Evolutionary conservation across 495 filamentous ascomycete genomes (phyloP).

Genomic region (Tuber indicum): DNA sequence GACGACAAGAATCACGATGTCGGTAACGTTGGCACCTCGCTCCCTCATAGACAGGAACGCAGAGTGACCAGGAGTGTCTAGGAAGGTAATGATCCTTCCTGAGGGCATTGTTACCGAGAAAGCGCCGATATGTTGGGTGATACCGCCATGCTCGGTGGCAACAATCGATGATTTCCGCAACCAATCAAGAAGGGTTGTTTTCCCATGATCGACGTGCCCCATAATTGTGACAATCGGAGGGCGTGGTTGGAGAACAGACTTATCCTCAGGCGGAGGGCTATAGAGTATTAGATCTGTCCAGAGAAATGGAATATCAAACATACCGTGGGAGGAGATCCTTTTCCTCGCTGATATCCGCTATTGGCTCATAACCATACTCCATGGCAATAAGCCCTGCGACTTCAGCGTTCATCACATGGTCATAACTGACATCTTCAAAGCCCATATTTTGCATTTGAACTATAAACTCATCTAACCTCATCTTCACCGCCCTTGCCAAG

Average conservation of each 20-base stretch:
- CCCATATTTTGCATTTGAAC: constrained; percentile 68
- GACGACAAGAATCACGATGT: constrained; percentile 93
- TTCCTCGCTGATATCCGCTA: constrained; percentile 60
- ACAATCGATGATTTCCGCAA: constrained; percentile 88
- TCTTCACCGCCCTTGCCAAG: constrained; percentile 67
- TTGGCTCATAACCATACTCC: constrained; percentile 89
- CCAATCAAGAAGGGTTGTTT: constrained; percentile 93
- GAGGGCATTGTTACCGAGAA: constrained; percentile 83
- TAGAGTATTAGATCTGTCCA: constrained; percentile 10
- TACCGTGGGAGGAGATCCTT: constrained; percentile 63
- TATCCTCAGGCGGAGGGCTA: constrained; percentile 62
- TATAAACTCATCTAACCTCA: constrained; percentile 67
- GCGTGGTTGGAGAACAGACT: constrained; percentile 59
- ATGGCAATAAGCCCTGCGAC: constrained; percentile 82
- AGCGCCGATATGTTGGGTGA: constrained; percentile 99
- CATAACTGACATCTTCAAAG: constrained; percentile 71
- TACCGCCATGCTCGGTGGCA: constrained; percentile 87
- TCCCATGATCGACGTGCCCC: constrained; percentile 98
- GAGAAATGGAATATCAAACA: neutral
- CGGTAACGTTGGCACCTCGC: constrained; percentile 89
- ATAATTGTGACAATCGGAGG: constrained; percentile 98
- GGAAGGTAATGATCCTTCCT: constrained; percentile 86
- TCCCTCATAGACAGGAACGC: constrained; percentile 95
- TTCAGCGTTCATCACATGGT: constrained; percentile 81
- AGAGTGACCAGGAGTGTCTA: constrained; percentile 94